Evolutionary conservation across 257 asterid genomes (phyloP), one percentile per base, ranked within the genome.

Genomic region (Euphrasia confusa): DNA sequence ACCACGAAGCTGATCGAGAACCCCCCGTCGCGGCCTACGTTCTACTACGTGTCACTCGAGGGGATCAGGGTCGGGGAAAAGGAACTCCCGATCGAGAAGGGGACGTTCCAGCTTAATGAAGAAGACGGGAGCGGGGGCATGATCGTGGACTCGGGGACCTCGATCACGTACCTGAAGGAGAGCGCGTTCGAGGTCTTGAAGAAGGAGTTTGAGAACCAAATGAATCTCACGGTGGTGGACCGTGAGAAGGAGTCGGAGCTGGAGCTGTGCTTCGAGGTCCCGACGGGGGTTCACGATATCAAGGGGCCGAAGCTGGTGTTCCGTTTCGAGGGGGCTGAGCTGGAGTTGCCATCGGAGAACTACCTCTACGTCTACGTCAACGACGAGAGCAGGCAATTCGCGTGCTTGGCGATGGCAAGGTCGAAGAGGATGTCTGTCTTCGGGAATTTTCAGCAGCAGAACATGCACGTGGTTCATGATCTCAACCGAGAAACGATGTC

Each of bases 91-190:
- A 80, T 87, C 69, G 42, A 79, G 39, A 66, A 75, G 47, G 75
- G 91, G 0, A 58, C 81, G 0, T 85, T 90, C 56, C 65, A 73
- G 61, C 79, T 85, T 70, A 75, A n/a, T n/a, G n/a, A 76, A 1
- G n/a, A n/a, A n/a, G 96, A 90, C 27, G 98, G 98, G 21, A 70
- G 64, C 9, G 96, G 97, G 0, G 96, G 98, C 15, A 54, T 85
- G 81, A 87, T 90, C 14, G 83, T 90, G 17, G 98, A 90, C 62
- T 90, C 96, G 1, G 98, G 98, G 21, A 90, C 97, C 0, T 87
- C 97, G 1, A 81, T 90, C 15, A 83, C 96, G 0, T 90, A 87
- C 45, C 37, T 90, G 0, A 86, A 85, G 68, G 50, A 74, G 70
- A 71, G 67, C 6, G 86, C 83, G 3, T 87, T 81, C 58, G 77